These are phyloP conservation scores for Echeveria elegans DNA, from an alignment of 164 flowering plant genomes.

Conservation along the genomic window DNA sequence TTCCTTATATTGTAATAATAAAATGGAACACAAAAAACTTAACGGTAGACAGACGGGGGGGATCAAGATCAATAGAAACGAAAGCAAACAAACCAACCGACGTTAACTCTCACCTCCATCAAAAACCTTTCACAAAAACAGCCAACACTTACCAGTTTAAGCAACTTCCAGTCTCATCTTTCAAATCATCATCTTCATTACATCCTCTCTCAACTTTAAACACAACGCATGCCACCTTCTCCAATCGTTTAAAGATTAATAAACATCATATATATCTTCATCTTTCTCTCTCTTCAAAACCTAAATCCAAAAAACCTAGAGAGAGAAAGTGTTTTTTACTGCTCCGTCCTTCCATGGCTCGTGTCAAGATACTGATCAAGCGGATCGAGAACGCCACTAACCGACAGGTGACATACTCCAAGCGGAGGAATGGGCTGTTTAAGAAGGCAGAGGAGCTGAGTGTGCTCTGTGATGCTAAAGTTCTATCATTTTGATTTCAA, in stretches of 20 bases:
- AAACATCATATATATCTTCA: no score
- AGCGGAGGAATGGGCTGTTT: conserved; percentile 43
- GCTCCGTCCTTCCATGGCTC: conserved; percentile 26
- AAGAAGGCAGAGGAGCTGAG: conserved; percentile 51
- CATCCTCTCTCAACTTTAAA: no score
- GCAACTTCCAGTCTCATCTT: not conserved
- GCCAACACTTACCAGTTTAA: not conserved
- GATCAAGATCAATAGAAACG: no score
- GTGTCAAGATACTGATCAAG: conserved; percentile 58
- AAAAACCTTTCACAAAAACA: not conserved
- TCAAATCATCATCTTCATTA: conserved; percentile 3
- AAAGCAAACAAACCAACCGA: not conserved
- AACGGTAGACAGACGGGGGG: no score
- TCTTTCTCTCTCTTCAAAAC: no score
- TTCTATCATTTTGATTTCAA: no score
- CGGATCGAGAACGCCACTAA: conserved; percentile 42
- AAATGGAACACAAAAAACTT: no score
- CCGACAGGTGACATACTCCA: conserved; percentile 52
- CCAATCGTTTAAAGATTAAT: no score
- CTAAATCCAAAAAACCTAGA: no score
- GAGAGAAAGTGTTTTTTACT: no score
- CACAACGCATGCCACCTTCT: no score
- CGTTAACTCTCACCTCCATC: conserved; percentile 2
- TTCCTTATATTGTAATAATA: no score
- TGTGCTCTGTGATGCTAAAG: conserved; percentile 48